Evolutionary conservation across 371 early-diverging fungal species (phyloP), one percentile per base, ranked within the genome.

Genomic region (Dentiscutata heterogama): DNA sequence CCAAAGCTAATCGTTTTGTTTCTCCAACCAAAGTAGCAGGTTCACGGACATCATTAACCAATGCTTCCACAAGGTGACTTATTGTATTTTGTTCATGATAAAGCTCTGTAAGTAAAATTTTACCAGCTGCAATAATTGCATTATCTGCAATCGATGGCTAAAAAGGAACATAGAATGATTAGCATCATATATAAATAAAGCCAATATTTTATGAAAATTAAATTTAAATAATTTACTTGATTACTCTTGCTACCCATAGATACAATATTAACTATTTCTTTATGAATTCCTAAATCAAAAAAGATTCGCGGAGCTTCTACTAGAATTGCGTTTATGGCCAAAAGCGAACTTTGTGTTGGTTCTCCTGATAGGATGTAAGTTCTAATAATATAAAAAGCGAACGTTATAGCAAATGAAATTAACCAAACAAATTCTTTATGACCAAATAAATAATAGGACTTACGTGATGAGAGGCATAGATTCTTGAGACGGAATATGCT

Each of bases 71-170:
- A 79, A 88, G 46, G 79, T 83, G 39, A 60, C 84, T 81, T 81
- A 80, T 82, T 79, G 86, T 77, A 5, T 83, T 84, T 63, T 87
- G 86, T 14, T 84, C 83, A 68, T 89, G 88, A 84, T 88, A 90
- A 27, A 83, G 82, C 39, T 84, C 85, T 25, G 73, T 86, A 75
- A 84, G 74, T 63, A 93, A 81, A 53, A 93, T 84, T 81, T 87
- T 86, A 80, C 90, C 90, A 13, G 90, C 86, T 2, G 86, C 89
- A 22, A 88, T 82, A 64, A 93, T 89, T 27, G 91, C 90, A 0
- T 88, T 86, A 80, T 92, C 92, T 5, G 88, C 79, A 3, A 91
- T 84, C n/a, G 82, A 82, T 18, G 81, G 81, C 83, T 84, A 63
- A 22, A 31, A 56, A 75, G 77, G 82, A 76, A 54, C 83, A 2